Evolutionary conservation across 2,329 filamentous ascomycete genomes (phyloP), one percentile per base, ranked within the genome.

Genomic region (Bipolaris zeicola): DNA sequence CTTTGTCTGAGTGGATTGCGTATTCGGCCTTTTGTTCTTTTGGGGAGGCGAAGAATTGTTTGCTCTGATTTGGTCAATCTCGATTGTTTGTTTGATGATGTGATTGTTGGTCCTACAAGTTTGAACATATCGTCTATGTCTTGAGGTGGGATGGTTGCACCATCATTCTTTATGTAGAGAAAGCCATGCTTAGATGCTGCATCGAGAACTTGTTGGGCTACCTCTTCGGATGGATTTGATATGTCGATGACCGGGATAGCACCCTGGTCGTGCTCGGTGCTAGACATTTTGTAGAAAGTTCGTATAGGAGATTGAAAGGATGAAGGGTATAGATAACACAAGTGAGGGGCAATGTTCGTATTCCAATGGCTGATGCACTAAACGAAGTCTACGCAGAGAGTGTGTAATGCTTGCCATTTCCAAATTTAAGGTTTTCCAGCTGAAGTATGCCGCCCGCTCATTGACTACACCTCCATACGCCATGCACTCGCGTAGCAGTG

Each of bases 101-200:
- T 7, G 14, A 13, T 28, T 20, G 8, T 11, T 11, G 8, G 10
- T 46, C 77, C 65, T 80, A 95, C 92, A 71, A 96, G 76, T 13
- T 83, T 78, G 79, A 97, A 98, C 7, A 89, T 88, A 42, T 81
- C 79, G 8, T 90, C 82, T 38, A 97, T 86, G 50, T 88, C 84
- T 26, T 83, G 77, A 0, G 82, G 77, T 0, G 88, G 80, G 45
- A 97, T 91, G 6, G 89, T 86, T 11, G 82, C 81, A 41, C 87
- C 89, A 20, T 86, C 83, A 70, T 91, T 93, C 70, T 87, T 88
- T 68, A 98, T 87, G 73, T 95, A 98, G 59, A 97, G 85, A 76
- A 98, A 98, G 59, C 94, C 94, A 77, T 92, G 89, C 51, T 88
- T 87, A 36, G 87, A 85, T 2, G 92, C 93, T 1, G 94, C 94